A percentile compares a stretch with the other conserved stretches of the same genome.
These are phyloP conservation scores for Kazachstania sp. DNA, from an alignment of 1,139 yeast species.

Conservation along the genomic window DNA sequence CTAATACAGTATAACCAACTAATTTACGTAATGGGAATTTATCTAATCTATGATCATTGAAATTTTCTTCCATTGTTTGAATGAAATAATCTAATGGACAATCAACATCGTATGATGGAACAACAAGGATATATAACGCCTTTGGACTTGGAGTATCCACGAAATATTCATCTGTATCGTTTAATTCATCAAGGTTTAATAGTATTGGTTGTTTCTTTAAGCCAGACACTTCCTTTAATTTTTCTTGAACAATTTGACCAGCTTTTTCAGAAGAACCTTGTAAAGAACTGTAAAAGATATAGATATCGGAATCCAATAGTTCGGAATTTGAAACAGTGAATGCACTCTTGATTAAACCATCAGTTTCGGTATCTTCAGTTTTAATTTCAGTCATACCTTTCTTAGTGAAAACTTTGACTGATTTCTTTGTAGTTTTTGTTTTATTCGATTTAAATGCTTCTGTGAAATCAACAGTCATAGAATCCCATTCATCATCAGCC, in stretches of 20 bases:
- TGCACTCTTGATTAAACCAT: slow-evolving; percentile 22
- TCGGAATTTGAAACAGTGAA: slow-evolving; percentile 31
- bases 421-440: slow-evolving; percentile 3
- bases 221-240: slow-evolving; percentile 29
- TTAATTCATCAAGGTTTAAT: slow-evolving; percentile 69
- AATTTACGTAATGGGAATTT: slow-evolving; percentile 62
- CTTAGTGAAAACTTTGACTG: slow-evolving; percentile 6
- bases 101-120: slow-evolving; percentile 90
- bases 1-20: slow-evolving; percentile 77
- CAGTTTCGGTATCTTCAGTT: slow-evolving; percentile 6
- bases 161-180: slow-evolving; percentile 78
- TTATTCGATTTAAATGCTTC: slow-evolving; percentile 20
- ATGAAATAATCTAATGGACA: slow-evolving; percentile 85
- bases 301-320: slow-evolving; percentile 34
- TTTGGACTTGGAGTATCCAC: slow-evolving; percentile 48
- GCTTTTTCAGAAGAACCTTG: slow-evolving; percentile 74
- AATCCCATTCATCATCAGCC: slow-evolving; percentile 2
- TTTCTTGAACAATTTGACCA: slow-evolving; percentile 40
- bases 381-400: slow-evolving; percentile 2
- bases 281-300: slow-evolving; percentile 72
- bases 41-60: slow-evolving; percentile 78
- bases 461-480: slow-evolving; percentile 38
- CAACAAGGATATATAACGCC: slow-evolving; percentile 60
- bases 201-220: slow-evolving; percentile 43
- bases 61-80: slow-evolving; percentile 71